Percentiles rank a stretch among this genome's conserved stretches.
phyloP scores from a whole-genome alignment of 2,329 filamentous ascomycete genomes.

The Aureobasidium namibiae region DNA sequence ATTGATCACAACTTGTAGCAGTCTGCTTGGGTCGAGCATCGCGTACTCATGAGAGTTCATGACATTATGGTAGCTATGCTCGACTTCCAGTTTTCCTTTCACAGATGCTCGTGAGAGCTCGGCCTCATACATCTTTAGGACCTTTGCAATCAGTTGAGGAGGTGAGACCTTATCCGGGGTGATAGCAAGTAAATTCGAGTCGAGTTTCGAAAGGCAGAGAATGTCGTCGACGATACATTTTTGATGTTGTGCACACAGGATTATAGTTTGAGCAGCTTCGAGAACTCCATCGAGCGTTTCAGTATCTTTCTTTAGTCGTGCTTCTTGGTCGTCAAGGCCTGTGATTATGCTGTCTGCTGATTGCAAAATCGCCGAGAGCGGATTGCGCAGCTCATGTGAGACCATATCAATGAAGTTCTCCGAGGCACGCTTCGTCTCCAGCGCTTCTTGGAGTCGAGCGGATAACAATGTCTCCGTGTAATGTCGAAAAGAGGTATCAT shows the following conservation, averaged over 20 bases:
- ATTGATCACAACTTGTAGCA: slow-evolving; percentile 36
- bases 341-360: slow-evolving; percentile 36
- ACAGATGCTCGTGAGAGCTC: slow-evolving; percentile 30
- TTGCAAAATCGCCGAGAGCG: slow-evolving; percentile 36
- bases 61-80: slow-evolving; percentile 29
- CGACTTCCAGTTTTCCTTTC: slow-evolving; percentile 24
- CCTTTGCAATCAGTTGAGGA: slow-evolving; percentile 28
- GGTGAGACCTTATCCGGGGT: slow-evolving; percentile 33
- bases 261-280: slow-evolving; percentile 20
- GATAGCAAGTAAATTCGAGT: slow-evolving; percentile 29
- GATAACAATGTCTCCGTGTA: slow-evolving; percentile 24
- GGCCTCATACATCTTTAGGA: slow-evolving; percentile 31
- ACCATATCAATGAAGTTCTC: slow-evolving; percentile 31
- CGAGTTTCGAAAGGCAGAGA: slow-evolving; percentile 34
- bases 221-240: slow-evolving; percentile 41
- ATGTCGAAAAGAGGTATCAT: slow-evolving; percentile 28
- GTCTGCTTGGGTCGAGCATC: slow-evolving; percentile 33
- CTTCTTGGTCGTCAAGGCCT: slow-evolving; percentile 19
- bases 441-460: slow-evolving; percentile 27
- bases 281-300: slow-evolving; percentile 13
- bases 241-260: slow-evolving; percentile 25
- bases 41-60: slow-evolving; percentile 28
- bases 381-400: slow-evolving; percentile 37
- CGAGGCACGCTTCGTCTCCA: slow-evolving; percentile 29
- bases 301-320: neutral